These are phyloP conservation scores for Neurospora sp. DNA, from an alignment of 495 filamentous ascomycete species.

Conservation along the genomic window DNA sequence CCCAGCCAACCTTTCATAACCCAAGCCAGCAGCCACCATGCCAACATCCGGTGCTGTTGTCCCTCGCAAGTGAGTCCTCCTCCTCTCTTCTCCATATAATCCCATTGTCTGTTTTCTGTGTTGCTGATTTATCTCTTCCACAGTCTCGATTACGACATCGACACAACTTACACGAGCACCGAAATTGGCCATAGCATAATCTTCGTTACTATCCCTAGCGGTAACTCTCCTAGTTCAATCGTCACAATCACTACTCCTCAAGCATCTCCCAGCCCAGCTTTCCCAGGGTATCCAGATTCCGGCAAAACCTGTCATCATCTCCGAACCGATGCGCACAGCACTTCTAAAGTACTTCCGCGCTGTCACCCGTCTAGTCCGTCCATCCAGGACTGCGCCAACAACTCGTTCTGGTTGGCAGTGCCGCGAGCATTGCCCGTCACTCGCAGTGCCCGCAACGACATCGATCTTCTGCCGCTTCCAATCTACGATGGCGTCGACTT, in stretches of 20 bases:
- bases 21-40: too few species aligned
- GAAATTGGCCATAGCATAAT: slow-evolving; percentile 19
- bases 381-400: too few species aligned
- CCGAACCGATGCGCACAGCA: too few species aligned
- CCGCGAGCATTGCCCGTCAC: too few species aligned
- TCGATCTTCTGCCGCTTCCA: too few species aligned
- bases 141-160: slow-evolving; percentile 1
- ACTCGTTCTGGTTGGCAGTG: too few species aligned
- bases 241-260: slow-evolving; percentile 4
- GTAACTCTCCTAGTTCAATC: slow-evolving; percentile 1
- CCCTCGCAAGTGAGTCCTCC: slow-evolving; percentile 14
- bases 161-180: slow-evolving; percentile 15
- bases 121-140: slow-evolving; percentile 2
- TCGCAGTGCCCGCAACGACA: too few species aligned
- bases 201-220: slow-evolving; percentile 21
- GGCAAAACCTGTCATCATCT: neutral
- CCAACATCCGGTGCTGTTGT: slow-evolving; percentile 10
- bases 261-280: neutral
- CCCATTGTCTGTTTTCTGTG: neutral
- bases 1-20: too few species aligned
- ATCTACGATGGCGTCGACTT: neutral
- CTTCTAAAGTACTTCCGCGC: too few species aligned
- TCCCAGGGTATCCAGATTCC: neutral
- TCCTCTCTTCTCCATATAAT: neutral
- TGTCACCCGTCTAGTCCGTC: too few species aligned